A percentile compares a stretch with the other conserved stretches of the same genome.
Evolutionary conservation across 805 yeast genomes (phyloP).

Genomic region (Scheffersomyces spartinae): DNA sequence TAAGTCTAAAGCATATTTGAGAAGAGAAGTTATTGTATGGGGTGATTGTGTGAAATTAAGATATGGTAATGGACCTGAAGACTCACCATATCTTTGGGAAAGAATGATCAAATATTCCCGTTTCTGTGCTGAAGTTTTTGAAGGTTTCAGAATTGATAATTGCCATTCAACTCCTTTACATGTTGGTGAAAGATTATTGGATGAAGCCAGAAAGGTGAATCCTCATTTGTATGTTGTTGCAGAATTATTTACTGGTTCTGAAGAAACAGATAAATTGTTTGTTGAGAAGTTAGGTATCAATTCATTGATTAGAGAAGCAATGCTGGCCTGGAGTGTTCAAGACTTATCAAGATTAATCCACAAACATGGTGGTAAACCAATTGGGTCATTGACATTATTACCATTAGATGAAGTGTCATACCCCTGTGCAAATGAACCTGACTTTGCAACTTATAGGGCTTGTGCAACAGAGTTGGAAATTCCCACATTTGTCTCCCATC

Average conservation of each 20-base stretch:
- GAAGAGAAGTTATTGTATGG: slow-evolving; percentile 95
- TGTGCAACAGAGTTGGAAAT: slow-evolving; percentile 53
- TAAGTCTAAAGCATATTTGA: slow-evolving; percentile 65
- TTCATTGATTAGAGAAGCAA: slow-evolving; percentile 87
- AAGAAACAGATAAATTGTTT: slow-evolving; percentile 77
- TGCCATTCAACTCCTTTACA: slow-evolving; percentile 95
- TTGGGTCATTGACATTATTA: slow-evolving; percentile 78
- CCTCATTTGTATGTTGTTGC: slow-evolving; percentile 90
- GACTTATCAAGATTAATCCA: slow-evolving; percentile 83
- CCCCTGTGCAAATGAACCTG: slow-evolving; percentile 39
- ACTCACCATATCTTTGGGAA: slow-evolving; percentile 84
- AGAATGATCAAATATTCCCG: slow-evolving; percentile 73
- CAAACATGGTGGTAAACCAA: slow-evolving; percentile 89
- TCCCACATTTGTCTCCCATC: slow-evolving; percentile 52
- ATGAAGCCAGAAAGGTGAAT: slow-evolving; percentile 74
- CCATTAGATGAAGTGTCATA: slow-evolving; percentile 68
- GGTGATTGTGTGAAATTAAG: slow-evolving; percentile 93
- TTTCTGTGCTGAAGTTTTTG: slow-evolving; percentile 59
- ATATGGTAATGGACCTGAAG: slow-evolving; percentile 66
- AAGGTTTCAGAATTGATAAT: slow-evolving; percentile 88
- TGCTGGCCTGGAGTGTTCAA: slow-evolving; percentile 87
- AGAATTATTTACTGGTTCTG: slow-evolving; percentile 88
- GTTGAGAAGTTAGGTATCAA: slow-evolving; percentile 87
- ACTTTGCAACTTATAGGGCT: slow-evolving; percentile 11
- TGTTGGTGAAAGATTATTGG: slow-evolving; percentile 83